Conservation (phyloP, 2,329 filamentous ascomycete species). For the Colletotrichum truncatum region DNA sequence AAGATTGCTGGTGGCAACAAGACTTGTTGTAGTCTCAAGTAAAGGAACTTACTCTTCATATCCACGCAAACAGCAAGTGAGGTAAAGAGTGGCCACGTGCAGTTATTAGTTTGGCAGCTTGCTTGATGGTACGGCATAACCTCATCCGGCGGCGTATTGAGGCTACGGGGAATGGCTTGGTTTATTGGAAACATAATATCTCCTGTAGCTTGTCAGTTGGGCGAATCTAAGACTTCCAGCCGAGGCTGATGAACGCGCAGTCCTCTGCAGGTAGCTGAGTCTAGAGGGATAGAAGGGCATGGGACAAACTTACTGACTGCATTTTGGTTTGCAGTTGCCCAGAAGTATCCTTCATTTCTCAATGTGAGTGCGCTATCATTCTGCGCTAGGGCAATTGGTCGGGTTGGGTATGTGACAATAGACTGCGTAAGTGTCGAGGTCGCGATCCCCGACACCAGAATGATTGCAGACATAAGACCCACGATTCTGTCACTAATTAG, state of each 20-base stretch:
- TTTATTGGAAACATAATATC: slow-evolving; percentile 15
- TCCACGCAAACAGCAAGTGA: slow-evolving; percentile 15
- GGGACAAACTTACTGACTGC: neutral
- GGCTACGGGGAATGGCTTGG: neutral
- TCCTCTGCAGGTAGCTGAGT: too few species aligned
- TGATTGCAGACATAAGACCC: slow-evolving; percentile 7
- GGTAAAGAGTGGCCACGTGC: slow-evolving; percentile 8
- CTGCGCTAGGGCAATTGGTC: neutral
- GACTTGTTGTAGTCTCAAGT: accelerated
- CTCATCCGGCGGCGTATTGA: slow-evolving; percentile 1
- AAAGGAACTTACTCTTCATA: neutral
- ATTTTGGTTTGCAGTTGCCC: slow-evolving; percentile 2
- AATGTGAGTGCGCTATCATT: neutral
- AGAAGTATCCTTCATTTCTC: neutral
- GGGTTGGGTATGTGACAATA: slow-evolving; percentile 17
- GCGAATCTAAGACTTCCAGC: too few species aligned
- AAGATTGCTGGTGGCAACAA: too few species aligned
- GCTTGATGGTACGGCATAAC: neutral
- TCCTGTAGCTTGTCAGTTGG: neutral
- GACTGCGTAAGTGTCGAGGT: slow-evolving; percentile 31
- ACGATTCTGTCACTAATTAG: neutral
- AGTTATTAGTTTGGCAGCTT: slow-evolving; percentile 9
- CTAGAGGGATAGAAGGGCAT: neutral
- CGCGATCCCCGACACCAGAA: slow-evolving; percentile 26
- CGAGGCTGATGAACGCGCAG: too few species aligned